Percentiles rank a stretch among this genome's conserved stretches.
These are phyloP conservation scores for Cerrena zonata DNA, from an alignment of 1,284 basidiomycete genomes.

Conservation along the genomic window DNA sequence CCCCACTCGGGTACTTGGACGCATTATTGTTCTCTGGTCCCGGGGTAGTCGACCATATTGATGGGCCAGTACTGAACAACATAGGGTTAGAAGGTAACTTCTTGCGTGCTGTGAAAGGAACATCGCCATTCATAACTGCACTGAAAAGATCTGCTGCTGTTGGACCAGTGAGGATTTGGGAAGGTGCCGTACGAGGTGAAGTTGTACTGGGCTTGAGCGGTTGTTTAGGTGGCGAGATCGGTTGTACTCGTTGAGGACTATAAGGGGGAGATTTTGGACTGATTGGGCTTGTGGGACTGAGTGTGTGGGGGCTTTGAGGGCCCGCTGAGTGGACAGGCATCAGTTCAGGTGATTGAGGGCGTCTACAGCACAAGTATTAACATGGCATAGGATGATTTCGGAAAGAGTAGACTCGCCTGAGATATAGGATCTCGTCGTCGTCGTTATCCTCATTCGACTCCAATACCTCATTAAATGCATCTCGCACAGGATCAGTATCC, in stretches of 20 bases:
- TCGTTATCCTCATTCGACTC: slow-evolving; percentile 44
- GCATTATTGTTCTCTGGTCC: neutral
- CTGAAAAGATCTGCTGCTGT: slow-evolving; percentile 63
- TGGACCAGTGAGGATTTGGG: slow-evolving; percentile 25
- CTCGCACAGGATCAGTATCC: slow-evolving; percentile 76
- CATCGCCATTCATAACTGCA: slow-evolving; percentile 38
- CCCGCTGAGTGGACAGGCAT: neutral
- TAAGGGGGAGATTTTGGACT: slow-evolving; percentile 6
- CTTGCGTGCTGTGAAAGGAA: slow-evolving; percentile 21
- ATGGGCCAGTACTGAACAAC: slow-evolving; percentile 25
- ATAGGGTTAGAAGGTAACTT: slow-evolving; percentile 24
- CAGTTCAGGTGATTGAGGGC: neutral
- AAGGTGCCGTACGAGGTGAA: slow-evolving; percentile 9
- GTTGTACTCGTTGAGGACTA: slow-evolving; percentile 8
- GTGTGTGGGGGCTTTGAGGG: neutral
- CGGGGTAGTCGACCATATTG: slow-evolving; percentile 12
- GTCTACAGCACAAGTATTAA: neutral
- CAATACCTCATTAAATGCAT: slow-evolving; percentile 66
- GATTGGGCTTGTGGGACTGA: slow-evolving; percentile 3
- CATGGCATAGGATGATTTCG: slow-evolving; percentile 1
- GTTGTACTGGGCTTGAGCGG: slow-evolving; percentile 10
- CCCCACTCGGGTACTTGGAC: slow-evolving; percentile 6
- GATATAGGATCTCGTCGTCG: slow-evolving; percentile 62
- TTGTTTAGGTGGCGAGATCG: slow-evolving; percentile 12
- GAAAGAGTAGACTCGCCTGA: slow-evolving; percentile 47